A percentile compares a stretch with the other conserved stretches of the same genome.
Conservation (phyloP, 768 basidiomycete species). For the Rhizopogon vesiculosus region DNA sequence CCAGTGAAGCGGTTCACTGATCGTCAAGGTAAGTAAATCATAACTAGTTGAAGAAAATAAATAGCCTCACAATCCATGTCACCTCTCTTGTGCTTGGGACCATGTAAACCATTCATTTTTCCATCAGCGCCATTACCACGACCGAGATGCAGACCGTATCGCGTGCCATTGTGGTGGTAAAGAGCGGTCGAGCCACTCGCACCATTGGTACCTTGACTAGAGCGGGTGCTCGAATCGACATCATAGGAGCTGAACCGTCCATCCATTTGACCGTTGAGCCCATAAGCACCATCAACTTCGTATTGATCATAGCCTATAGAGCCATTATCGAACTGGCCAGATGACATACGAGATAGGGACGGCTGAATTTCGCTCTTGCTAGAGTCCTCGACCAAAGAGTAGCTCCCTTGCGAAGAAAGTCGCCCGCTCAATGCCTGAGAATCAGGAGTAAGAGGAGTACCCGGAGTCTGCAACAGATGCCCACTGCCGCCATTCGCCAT, state of each 20-base stretch:
- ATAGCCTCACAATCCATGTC: constrained; percentile 85
- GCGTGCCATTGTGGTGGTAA: constrained; percentile 73
- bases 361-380: constrained; percentile 60
- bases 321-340: constrained; percentile 49
- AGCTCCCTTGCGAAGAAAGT: constrained; percentile 41
- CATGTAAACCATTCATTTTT: constrained; percentile 88
- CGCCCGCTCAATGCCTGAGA: constrained; percentile 59
- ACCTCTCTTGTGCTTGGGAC: constrained; percentile 91
- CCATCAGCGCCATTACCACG: constrained; percentile 55
- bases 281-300: constrained; percentile 45
- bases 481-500: constrained; percentile 41
- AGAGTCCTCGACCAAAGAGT: constrained; percentile 45
- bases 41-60: background rate
- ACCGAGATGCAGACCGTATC: constrained; percentile 67
- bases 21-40: background rate
- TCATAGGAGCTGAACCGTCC: constrained; percentile 52
- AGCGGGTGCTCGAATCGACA: constrained; percentile 44
- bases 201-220: constrained; percentile 28
- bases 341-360: constrained; percentile 64
- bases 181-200: constrained; percentile 67
- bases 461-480: constrained; percentile 60
- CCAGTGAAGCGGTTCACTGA: constrained; percentile 96
- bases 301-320: constrained; percentile 45
- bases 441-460: constrained; percentile 59
- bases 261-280: constrained; percentile 46